Evolutionary conservation across 2,329 filamentous ascomycete genomes (phyloP).

Genomic region (Pleomassaria siparia): DNA sequence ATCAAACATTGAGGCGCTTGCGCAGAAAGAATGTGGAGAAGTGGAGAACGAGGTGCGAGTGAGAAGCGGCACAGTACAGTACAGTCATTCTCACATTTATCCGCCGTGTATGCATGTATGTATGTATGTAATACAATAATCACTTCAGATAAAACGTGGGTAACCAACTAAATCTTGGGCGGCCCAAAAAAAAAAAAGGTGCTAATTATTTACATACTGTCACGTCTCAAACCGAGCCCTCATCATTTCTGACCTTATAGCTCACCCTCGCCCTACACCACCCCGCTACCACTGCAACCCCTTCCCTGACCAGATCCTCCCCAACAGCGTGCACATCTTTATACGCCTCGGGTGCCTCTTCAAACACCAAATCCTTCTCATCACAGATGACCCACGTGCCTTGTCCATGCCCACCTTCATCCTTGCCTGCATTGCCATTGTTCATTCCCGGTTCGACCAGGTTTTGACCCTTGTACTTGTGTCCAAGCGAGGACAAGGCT

Average conservation of each 20-base stretch:
- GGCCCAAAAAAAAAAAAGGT: too few relatives aligned
- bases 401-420: constrained; percentile 12
- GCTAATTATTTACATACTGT: too few relatives aligned
- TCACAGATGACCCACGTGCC: constrained; percentile 44
- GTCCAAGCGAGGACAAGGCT: constrained; percentile 29
- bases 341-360: constrained; percentile 44
- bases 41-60: too few relatives aligned
- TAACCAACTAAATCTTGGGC: too few relatives aligned
- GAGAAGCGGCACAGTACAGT: too few relatives aligned
- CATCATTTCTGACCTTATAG: constrained; percentile 44
- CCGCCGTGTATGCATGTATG: too few relatives aligned
- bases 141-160: too few relatives aligned
- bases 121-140: too few relatives aligned
- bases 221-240: background rate
- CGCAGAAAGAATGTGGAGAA: too few relatives aligned
- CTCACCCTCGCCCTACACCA: constrained; percentile 39
- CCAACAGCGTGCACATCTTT: constrained; percentile 42
- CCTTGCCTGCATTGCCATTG: constrained; percentile 9
- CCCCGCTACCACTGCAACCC: constrained; percentile 33
- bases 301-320: constrained; percentile 37
- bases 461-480: constrained; percentile 39
- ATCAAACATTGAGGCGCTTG: too few relatives aligned
- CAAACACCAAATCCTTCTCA: constrained; percentile 41
- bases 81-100: too few relatives aligned
- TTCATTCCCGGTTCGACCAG: constrained; percentile 24